These are phyloP conservation scores for Nicotiana noctiflora DNA, from an alignment of 257 asterid species.

Conservation along the genomic window DNA sequence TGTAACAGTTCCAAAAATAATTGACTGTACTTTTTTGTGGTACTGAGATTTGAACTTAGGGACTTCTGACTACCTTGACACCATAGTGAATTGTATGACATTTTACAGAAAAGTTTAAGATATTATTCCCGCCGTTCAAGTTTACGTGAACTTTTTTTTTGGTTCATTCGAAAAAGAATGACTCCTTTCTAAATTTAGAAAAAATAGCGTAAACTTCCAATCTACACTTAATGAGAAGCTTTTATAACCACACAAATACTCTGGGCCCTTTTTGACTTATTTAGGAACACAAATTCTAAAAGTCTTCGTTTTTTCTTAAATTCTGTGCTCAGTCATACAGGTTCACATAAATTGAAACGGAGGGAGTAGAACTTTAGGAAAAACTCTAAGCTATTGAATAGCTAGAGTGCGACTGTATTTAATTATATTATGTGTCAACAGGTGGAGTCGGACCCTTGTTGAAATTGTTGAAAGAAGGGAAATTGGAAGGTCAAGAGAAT, in stretches of 20 bases:
- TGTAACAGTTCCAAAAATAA: not conserved
- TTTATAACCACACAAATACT: too few relatives aligned
- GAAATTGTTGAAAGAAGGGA: slow-evolving; percentile 64
- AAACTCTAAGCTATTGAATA: not conserved
- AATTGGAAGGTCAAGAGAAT: slow-evolving; percentile 53
- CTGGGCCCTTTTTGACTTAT: too few relatives aligned
- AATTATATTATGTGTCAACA: not conserved
- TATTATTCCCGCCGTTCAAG: not conserved
- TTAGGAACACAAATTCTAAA: too few relatives aligned
- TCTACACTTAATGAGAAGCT: too few relatives aligned
- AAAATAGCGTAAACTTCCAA: too few relatives aligned
- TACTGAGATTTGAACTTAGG: fast-evolving
- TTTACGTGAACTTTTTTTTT: too few relatives aligned
- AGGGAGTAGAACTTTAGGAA: not conserved
- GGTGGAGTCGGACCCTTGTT: slow-evolving; percentile 59
- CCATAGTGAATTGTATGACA: not conserved
- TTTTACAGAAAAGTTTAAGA: not conserved
- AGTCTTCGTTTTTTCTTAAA: too few relatives aligned
- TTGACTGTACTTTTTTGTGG: not conserved
- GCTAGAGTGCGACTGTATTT: too few relatives aligned
- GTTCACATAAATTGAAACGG: too few relatives aligned
- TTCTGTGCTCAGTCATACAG: too few relatives aligned
- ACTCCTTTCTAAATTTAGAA: too few relatives aligned
- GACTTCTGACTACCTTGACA: not conserved
- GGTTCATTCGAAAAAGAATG: too few relatives aligned